phyloP scores from a whole-genome alignment of 2,329 filamentous ascomycete genomes.

The Endocalyx cinctus region DNA sequence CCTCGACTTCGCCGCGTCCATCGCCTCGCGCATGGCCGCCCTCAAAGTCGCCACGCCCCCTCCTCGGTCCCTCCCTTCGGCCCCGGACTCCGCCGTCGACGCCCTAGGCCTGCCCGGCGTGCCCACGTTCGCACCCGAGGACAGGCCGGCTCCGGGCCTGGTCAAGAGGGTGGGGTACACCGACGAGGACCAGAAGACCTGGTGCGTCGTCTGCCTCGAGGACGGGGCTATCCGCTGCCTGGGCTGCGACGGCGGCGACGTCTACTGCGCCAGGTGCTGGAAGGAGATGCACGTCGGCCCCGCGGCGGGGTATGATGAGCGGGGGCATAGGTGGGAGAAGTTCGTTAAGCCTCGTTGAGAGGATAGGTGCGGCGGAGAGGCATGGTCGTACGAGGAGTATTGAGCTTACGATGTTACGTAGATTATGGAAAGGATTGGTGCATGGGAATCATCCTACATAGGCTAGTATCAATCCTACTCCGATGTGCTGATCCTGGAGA shows the following conservation, averaged over 20 bases:
- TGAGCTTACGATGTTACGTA: too few species aligned
- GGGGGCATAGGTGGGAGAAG: conserved; percentile 62
- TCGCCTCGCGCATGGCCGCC: conserved; percentile 49
- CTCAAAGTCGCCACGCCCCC: conserved; percentile 33
- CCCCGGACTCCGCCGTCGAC: conserved; percentile 25
- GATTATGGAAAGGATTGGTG: too few species aligned
- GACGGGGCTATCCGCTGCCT: conserved; percentile 69
- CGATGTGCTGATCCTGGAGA: too few species aligned
- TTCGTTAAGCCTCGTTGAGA: too few species aligned
- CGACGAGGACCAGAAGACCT: conserved; percentile 68
- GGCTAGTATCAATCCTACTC: too few species aligned
- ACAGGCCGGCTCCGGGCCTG: conserved; percentile 23
- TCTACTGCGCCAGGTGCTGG: conserved; percentile 79
- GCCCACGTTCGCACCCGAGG: conserved; percentile 10
- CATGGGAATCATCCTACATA: too few species aligned
- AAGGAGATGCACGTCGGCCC: conserved; percentile 71
- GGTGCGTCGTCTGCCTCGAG: conserved; percentile 80
- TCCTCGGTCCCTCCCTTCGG: conserved; percentile 18
- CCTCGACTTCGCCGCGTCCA: conserved; percentile 38
- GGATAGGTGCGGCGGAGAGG: too few species aligned
- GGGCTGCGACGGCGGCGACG: conserved; percentile 62
- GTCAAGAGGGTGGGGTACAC: conserved; percentile 43
- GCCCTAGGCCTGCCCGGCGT: conserved; percentile 24
- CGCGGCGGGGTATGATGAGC: conserved; percentile 65
- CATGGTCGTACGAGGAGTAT: too few species aligned